Percentiles rank a stretch among this genome's conserved stretches.
These are phyloP conservation scores for Xylaria digitata DNA, from an alignment of 2,329 filamentous ascomycete species.

Conservation along the genomic window DNA sequence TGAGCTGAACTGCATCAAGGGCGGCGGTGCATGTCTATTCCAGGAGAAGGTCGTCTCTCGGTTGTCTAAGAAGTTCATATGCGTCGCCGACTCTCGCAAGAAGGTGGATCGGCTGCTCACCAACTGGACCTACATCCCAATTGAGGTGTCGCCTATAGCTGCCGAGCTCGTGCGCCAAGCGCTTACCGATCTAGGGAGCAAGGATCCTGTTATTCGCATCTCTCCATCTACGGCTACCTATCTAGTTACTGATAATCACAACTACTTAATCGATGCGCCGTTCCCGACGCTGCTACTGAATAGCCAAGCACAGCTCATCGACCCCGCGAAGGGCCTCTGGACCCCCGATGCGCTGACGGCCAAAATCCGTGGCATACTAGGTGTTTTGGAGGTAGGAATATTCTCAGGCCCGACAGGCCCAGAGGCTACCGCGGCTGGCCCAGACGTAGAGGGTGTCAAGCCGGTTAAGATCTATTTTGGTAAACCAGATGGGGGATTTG, in stretches of 20 bases:
- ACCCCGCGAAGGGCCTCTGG: conserved; percentile 76
- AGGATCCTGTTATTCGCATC: conserved; percentile 76
- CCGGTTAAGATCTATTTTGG: conserved; percentile 96
- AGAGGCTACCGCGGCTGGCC: conserved; percentile 65
- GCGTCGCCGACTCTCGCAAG: conserved; percentile 93
- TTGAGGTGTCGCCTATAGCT: conserved; percentile 90
- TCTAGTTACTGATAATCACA: conserved; percentile 86
- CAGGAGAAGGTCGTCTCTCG: conserved; percentile 97
- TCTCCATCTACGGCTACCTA: conserved; percentile 82
- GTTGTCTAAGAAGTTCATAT: conserved; percentile 85
- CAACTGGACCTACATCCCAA: conserved; percentile 85
- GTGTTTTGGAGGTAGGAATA: conserved; percentile 90
- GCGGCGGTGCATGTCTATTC: conserved; percentile 95
- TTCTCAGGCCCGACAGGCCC: conserved; percentile 86
- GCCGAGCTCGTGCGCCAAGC: conserved; percentile 80
- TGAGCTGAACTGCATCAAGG: conserved; percentile 96
- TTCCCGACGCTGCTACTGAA: conserved; percentile 77
- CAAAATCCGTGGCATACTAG: conserved; percentile 82
- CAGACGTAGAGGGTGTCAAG: conserved; percentile 87
- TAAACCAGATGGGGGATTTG: conserved; percentile 78
- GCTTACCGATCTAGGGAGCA: conserved; percentile 78
- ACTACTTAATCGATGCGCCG: conserved; percentile 92
- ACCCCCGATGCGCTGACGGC: conserved; percentile 80
- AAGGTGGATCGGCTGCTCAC: conserved; percentile 79
- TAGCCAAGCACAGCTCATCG: conserved; percentile 56